Base-by-base conservation (phyloP, 2,329 filamentous ascomycete genomes). In the Claviceps africana region DNA sequence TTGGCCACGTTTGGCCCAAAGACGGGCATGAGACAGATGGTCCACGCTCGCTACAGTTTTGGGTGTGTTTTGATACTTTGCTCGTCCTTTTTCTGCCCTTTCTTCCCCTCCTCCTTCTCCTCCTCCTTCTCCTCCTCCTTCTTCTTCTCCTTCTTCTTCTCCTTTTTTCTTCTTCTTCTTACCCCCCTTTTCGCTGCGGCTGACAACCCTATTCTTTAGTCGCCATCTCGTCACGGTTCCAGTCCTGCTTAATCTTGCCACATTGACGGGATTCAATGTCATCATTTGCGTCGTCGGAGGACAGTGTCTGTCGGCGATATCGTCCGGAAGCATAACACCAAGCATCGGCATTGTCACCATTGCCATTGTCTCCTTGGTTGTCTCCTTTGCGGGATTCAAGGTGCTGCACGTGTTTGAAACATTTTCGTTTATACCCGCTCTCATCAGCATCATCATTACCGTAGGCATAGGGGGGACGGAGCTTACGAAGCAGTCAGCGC, bases 21-120 rank as follows among this genome's bases (percentile, higher is more conserved):
- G 63, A 82, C 79, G 10, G 81, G 80, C 43, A 76, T 84, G 72
- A 72, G 81, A 17, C 80, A 83, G 63, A 81, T 84, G 72, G 74
- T 84, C 8, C 78, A 81, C 57, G 80, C 81, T 4, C 71, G 81
- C 22, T 84, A 77, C 62, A 77, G 75, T 42, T 85, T 82, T 60
- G 79, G 78, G 70, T 77, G 65, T 51, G 65, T 44, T 19, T 46
- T 11, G 43, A 9, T 19, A 31, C 17, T 44, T 28, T 8, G 21
- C 43, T 30, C 19, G 25, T 28, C 25, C 17, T 28, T 9, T 15
- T 30, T 31, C 7, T 6, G 19, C 17, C 33, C 19, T 37, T n/a
- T 48, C n/a, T 37, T 17, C 17, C n/a, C 33, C 28, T 25, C n/a
- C n/a, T n/a, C n/a, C n/a, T 28, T 13, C 25, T 30, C n/a, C 13